Conservation (phyloP, 2,329 filamentous ascomycete species). For the Venturia nashicola region DNA sequence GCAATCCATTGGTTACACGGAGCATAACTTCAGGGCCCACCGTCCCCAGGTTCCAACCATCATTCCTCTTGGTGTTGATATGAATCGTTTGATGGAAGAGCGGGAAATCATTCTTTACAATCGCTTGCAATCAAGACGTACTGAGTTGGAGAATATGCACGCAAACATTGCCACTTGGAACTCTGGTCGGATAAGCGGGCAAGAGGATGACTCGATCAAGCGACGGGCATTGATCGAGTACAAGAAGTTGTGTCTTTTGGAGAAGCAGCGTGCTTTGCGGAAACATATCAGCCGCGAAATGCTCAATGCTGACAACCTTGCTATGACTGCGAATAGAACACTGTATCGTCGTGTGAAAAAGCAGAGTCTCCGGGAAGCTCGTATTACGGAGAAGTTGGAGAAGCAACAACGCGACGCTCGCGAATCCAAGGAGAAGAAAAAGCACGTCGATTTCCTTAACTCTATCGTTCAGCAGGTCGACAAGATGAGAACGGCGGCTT, state of each 20-base stretch:
- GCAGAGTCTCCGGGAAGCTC: slow-evolving; percentile 85
- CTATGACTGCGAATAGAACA: slow-evolving; percentile 90
- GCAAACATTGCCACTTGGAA: slow-evolving; percentile 86
- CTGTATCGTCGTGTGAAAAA: slow-evolving; percentile 94
- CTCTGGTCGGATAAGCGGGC: slow-evolving; percentile 46
- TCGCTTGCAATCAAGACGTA: slow-evolving; percentile 71
- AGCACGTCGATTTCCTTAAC: slow-evolving; percentile 82
- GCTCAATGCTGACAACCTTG: slow-evolving; percentile 89
- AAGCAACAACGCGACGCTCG: slow-evolving; percentile 96
- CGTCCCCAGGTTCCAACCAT: slow-evolving; percentile 75
- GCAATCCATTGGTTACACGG: slow-evolving; percentile 56
- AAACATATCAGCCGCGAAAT: slow-evolving; percentile 83
- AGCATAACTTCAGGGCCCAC: slow-evolving; percentile 64
- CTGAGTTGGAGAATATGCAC: slow-evolving; percentile 70
- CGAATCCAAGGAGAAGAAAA: slow-evolving; percentile 95
- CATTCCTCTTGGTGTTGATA: slow-evolving; percentile 78
- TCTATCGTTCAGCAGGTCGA: slow-evolving; percentile 72
- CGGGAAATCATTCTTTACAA: slow-evolving; percentile 84
- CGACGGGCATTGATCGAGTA: slow-evolving; percentile 87
- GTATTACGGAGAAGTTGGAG: slow-evolving; percentile 97
- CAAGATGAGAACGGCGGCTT: slow-evolving; percentile 59
- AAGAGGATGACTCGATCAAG: slow-evolving; percentile 69
- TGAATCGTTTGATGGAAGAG: slow-evolving; percentile 75
- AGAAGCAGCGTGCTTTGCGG: slow-evolving; percentile 76
- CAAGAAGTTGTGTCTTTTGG: slow-evolving; percentile 78